Base-by-base conservation (phyloP, 139 green algal genomes). In the Tetraselmis striata region DNA sequence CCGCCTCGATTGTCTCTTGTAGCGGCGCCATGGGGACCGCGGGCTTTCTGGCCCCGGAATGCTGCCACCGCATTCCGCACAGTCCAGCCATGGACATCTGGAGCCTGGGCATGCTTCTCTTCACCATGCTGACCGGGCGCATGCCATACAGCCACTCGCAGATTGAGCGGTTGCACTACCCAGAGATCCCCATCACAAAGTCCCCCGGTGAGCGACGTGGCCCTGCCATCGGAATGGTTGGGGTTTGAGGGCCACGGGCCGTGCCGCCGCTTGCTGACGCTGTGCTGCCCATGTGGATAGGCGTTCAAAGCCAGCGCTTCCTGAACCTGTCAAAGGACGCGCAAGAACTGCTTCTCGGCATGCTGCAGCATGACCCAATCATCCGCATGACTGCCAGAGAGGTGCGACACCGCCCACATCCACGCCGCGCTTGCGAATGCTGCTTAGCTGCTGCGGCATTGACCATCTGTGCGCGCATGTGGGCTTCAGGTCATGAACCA, bases 11-110 rank as follows among this genome's bases (percentile, higher is more conserved):
- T 67, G 18, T 18, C 18, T 18, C 45, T 18, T 67, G 11, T 18
- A 67, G 77, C 28, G 86, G 86, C n/a, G 85, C 81, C 74, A 77
- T 91, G 79, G 88, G 88, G 5, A 89, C 86, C 0, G 86, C 88
- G 1, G 88, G 88, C 1, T 91, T 91, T 81, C 89, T 91, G 2
- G 86, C 88, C 0, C 88, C 88, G 0, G 88, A 91, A 81, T 84
- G 88, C 0, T 29, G 78, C 28, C 11, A 67, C 45, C 0, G 80
- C 1, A 1, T 5, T 27, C n/a, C 81, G 82, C 31, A 76, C 75
- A 31, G 30, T 81, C 18, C 23, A 75, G 1, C 85, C 28, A 88
- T 88, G 85, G 82, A 85, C 76, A 30, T 91, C 0, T 91, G 87
- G 76, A 80, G 77, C 1, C 77, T 90, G 30, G 88, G 88, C 27